Evolutionary conservation across 2,329 filamentous ascomycete species (phyloP).

Genomic region (Hymenoscyphus repandus): DNA sequence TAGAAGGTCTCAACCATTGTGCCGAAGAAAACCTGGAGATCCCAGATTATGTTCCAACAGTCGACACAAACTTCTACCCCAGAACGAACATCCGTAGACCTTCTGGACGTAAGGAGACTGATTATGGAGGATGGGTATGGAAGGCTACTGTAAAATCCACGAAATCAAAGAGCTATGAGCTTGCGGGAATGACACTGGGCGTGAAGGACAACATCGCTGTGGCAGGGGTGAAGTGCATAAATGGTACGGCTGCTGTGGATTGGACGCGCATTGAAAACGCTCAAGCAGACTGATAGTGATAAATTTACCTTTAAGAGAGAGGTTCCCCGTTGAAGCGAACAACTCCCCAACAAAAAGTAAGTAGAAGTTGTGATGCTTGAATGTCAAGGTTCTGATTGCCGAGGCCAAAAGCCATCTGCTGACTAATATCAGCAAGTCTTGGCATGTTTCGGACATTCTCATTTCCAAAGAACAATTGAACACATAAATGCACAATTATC

Average conservation of each 20-base stretch:
- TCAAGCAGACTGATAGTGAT: too few relatives aligned
- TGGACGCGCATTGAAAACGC: conserved; percentile 23
- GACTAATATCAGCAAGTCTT: too few relatives aligned
- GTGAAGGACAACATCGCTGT: conserved; percentile 25
- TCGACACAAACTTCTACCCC: conserved; percentile 21
- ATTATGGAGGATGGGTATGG: conserved; percentile 33
- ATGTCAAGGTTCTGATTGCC: too few relatives aligned
- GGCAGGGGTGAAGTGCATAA: conserved; percentile 21
- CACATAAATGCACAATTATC: neutral
- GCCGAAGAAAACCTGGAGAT: conserved; percentile 19
- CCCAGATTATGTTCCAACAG: conserved; percentile 18
- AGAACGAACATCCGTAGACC: conserved; percentile 20
- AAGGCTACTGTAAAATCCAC: conserved; percentile 40
- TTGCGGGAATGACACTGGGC: conserved; percentile 19
- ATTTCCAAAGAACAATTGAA: too few relatives aligned
- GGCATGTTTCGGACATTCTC: too few relatives aligned
- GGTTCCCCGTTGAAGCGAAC: too few relatives aligned
- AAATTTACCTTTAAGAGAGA: too few relatives aligned
- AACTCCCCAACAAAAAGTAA: too few relatives aligned
- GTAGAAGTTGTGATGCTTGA: too few relatives aligned
- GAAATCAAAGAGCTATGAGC: conserved; percentile 12
- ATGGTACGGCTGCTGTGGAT: conserved; percentile 21
- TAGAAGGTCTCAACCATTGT: conserved; percentile 21
- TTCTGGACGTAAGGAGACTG: conserved; percentile 10
- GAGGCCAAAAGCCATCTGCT: too few relatives aligned